A percentile compares a stretch with the other conserved stretches of the same genome.
These are phyloP conservation scores for Craterostigma plantagineum DNA, from an alignment of 257 asterid genomes.

Conservation along the genomic window DNA sequence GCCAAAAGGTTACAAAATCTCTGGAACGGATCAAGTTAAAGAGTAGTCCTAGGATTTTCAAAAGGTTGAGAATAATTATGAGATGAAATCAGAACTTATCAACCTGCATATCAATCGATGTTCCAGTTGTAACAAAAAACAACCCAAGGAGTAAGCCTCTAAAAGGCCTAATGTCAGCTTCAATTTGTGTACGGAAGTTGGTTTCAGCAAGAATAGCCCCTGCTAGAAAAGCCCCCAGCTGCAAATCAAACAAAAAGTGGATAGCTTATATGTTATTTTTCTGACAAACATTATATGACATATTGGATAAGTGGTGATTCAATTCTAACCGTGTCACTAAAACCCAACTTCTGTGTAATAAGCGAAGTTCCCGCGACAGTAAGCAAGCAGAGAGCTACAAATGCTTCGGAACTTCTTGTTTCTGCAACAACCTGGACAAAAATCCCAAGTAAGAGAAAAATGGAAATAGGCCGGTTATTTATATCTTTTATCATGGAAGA, in stretches of 20 bases:
- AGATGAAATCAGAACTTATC: not conserved
- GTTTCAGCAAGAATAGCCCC: constrained; percentile 96
- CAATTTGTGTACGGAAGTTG: constrained; percentile 93
- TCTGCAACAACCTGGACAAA: constrained; percentile 77
- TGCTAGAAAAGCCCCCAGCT: constrained; percentile 97
- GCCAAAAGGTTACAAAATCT: too few relatives aligned
- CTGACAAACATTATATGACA: not conserved
- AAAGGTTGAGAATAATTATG: too few relatives aligned
- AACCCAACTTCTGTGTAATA: constrained; percentile 81
- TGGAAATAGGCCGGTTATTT: not conserved
- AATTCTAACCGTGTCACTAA: constrained; percentile 88
- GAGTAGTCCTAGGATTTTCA: too few relatives aligned
- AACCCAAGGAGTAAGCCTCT: constrained; percentile 93
- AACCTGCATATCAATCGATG: constrained; percentile 93
- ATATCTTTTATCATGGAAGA: not conserved
- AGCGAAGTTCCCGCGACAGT: constrained; percentile 98
- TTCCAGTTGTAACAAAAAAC: constrained; percentile 94
- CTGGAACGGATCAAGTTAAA: too few relatives aligned
- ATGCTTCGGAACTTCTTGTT: constrained; percentile 92
- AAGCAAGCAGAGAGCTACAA: constrained; percentile 93
- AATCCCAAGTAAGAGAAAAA: not conserved
- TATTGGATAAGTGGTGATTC: constrained; percentile 4
- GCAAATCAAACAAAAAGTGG: constrained; percentile 16
- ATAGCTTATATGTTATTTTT: constrained; percentile 3
- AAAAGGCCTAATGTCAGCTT: constrained; percentile 98